Conservation (phyloP, 805 yeast species). For the Kurtzmaniella fragi region DNA sequence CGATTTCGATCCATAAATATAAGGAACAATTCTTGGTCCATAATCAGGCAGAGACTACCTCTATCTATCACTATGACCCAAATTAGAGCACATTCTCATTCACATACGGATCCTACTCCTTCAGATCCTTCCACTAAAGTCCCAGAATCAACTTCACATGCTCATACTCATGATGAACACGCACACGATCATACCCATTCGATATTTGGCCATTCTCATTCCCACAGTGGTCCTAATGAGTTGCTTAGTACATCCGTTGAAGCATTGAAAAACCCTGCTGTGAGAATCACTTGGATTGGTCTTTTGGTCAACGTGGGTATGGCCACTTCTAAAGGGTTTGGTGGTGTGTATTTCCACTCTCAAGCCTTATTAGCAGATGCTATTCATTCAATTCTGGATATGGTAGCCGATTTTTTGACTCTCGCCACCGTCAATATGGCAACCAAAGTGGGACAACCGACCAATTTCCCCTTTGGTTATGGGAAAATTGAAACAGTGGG, state of each 20-base stretch:
- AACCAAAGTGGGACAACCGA: constrained; percentile 48
- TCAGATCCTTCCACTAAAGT: neutral
- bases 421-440: constrained; percentile 83
- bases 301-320: constrained; percentile 75
- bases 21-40: too few species aligned
- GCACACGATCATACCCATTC: constrained; percentile 14
- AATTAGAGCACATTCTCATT: constrained; percentile 3
- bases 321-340: constrained; percentile 82
- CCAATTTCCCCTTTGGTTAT: constrained; percentile 76
- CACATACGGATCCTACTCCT: constrained; percentile 5
- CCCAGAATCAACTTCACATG: constrained; percentile 1
- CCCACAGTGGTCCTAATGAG: constrained; percentile 42
- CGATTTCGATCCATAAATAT: too few species aligned
- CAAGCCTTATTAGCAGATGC: constrained; percentile 94
- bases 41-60: too few species aligned
- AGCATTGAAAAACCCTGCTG: constrained; percentile 66
- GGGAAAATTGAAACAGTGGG: constrained; percentile 94
- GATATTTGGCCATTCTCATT: constrained; percentile 34
- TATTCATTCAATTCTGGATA: constrained; percentile 85
- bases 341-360: constrained; percentile 90
- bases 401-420: constrained; percentile 85
- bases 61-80: too few species aligned
- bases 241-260: constrained; percentile 22
- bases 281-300: constrained; percentile 90
- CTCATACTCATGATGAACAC: constrained; percentile 5